Percentiles rank a stretch among this genome's conserved stretches.
Conservation (phyloP, 371 early-diverging fungal species). For the Mucor sp. region DNA sequence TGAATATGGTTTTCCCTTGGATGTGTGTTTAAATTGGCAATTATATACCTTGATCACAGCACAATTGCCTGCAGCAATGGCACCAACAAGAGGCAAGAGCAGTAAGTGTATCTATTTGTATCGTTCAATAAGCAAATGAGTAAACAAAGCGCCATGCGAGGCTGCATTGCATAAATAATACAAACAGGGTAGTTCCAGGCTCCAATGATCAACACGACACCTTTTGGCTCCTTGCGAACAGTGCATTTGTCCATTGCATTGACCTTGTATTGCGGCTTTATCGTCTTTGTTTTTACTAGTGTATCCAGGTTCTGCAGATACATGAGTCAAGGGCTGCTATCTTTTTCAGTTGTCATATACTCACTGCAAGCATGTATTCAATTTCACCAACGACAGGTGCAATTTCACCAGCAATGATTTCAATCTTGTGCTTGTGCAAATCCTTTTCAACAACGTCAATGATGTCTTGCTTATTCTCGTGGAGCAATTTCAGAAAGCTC, state of each 20-base stretch:
- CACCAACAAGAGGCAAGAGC: constrained; percentile 81
- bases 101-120: constrained; percentile 51
- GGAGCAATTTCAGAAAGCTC: constrained; percentile 54
- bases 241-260: constrained; percentile 42
- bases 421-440: constrained; percentile 59
- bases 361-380: constrained; percentile 54
- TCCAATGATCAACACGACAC: constrained; percentile 72
- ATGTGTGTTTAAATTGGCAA: not conserved
- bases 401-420: constrained; percentile 63
- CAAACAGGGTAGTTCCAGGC: constrained; percentile 91
- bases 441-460: constrained; percentile 66
- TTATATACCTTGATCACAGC: constrained; percentile 71
- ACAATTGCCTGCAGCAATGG: constrained; percentile 92
- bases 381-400: constrained; percentile 67
- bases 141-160: not conserved
- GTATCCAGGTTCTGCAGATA: constrained; percentile 33
- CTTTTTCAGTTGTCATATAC: not conserved
- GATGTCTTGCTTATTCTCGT: constrained; percentile 64
- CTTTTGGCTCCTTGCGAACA: constrained; percentile 71
- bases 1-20: not conserved
- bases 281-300: constrained; percentile 26
- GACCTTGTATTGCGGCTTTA: constrained; percentile 39
- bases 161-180: not conserved
- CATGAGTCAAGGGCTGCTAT: no score
- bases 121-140: not conserved